phyloP scores from a whole-genome alignment of 129 eudicot species.

The Flaveria brownii region DNA sequence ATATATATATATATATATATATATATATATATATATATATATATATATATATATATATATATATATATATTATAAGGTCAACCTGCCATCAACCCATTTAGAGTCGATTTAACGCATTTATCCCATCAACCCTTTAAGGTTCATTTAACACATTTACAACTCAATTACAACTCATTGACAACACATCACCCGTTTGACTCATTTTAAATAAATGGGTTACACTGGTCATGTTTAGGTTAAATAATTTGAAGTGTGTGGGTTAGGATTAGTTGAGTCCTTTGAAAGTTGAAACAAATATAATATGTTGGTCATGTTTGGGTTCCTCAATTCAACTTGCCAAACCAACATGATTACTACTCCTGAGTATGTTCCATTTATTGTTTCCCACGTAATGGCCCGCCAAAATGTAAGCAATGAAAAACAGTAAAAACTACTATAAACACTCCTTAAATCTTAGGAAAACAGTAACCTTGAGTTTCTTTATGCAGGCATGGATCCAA shows the following conservation, averaged over 20 bases:
- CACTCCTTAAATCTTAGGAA: not conserved
- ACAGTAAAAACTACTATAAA: not conserved
- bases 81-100: too few relatives aligned
- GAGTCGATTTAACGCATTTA: not conserved
- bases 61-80: too few relatives aligned
- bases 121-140: not conserved
- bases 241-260: not conserved
- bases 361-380: not conserved
- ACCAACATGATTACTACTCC: not conserved
- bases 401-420: not conserved
- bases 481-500: conserved; percentile 67
- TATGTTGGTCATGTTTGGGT: not conserved
- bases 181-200: not conserved
- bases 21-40: too few relatives aligned
- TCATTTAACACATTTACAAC: not conserved
- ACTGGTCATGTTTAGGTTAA: not conserved
- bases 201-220: not conserved
- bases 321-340: not conserved
- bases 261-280: too few relatives aligned
- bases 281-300: too few relatives aligned
- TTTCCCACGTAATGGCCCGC: not conserved
- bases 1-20: too few relatives aligned
- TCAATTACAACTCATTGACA: not conserved
- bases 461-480: conserved; percentile 16
- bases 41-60: too few relatives aligned